Conservation (phyloP, 257 asterid genomes). For the Coffea canephora region DNA sequence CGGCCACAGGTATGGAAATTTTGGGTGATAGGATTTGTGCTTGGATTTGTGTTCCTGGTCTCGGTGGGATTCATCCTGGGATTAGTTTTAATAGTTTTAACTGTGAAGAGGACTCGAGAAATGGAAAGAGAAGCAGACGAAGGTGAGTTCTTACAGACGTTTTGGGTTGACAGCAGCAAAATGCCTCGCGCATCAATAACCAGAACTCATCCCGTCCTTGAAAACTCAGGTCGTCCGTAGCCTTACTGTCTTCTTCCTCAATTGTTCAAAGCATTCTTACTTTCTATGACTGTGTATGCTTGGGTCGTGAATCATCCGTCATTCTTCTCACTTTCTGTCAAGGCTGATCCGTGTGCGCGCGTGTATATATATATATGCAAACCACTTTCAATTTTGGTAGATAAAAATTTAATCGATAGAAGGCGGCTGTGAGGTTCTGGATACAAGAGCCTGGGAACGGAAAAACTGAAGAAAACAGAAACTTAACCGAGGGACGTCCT, state of each 20-base stretch:
- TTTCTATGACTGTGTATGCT: conserved; percentile 1
- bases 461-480: not conserved
- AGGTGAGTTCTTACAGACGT: conserved; percentile 51
- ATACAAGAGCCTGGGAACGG: not conserved
- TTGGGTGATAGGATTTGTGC: conserved; percentile 48
- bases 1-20: conserved; percentile 31
- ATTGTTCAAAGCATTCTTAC: not conserved
- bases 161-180: conserved; percentile 59
- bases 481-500: not conserved
- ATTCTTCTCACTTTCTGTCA: not conserved
- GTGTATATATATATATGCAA: not conserved
- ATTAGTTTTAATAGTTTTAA: conserved; percentile 30
- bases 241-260: not conserved
- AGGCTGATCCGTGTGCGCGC: not conserved
- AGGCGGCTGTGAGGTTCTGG: too few species aligned
- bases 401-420: not conserved
- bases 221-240: conserved; percentile 49
- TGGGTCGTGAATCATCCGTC: not conserved
- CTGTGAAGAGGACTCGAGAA: conserved; percentile 37
- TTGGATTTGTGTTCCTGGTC: conserved; percentile 43
- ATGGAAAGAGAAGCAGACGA: conserved; percentile 62
- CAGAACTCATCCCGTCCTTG: conserved; percentile 67
- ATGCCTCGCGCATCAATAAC: conserved; percentile 67
- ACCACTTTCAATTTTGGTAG: not conserved
- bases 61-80: conserved; percentile 35